Conservation (phyloP, 2,329 filamentous ascomycete genomes). For the Fusarium sp. region DNA sequence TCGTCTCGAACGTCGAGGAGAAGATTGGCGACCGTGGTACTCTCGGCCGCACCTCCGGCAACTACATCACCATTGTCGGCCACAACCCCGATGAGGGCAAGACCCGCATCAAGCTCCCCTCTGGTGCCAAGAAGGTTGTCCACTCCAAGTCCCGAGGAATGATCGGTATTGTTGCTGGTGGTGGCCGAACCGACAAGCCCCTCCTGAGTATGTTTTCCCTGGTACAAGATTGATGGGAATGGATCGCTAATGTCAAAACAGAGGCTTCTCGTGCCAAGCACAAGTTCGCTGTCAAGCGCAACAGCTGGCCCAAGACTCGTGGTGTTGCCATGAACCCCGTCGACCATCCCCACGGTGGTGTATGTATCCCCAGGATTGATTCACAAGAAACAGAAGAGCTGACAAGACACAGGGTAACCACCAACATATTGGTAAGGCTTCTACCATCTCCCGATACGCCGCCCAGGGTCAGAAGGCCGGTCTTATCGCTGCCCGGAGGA, state of each 20-base stretch:
- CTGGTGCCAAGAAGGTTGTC: slow-evolving; percentile 98
- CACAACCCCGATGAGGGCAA: slow-evolving; percentile 99
- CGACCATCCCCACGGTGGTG: slow-evolving; percentile 97
- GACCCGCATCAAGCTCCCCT: slow-evolving; percentile 99
- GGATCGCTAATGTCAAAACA: slow-evolving; percentile 61
- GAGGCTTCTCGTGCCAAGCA: slow-evolving; percentile 99
- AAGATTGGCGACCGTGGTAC: slow-evolving; percentile 97
- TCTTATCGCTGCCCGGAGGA: slow-evolving; percentile 99
- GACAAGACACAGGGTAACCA: slow-evolving; percentile 83
- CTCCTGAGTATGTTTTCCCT: slow-evolving; percentile 80
- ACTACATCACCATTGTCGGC: slow-evolving; percentile 98
- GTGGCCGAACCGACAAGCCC: slow-evolving; percentile 99
- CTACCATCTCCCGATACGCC: slow-evolving; percentile 98
- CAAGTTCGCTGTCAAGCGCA: slow-evolving; percentile 99
- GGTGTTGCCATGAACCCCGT: slow-evolving; percentile 99
- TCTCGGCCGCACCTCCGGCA: slow-evolving; percentile 96
- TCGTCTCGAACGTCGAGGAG: slow-evolving; percentile 99
- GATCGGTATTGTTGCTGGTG: slow-evolving; percentile 99
- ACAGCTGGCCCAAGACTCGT: slow-evolving; percentile 99
- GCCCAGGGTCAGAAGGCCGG: slow-evolving; percentile 99
- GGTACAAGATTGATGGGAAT: not conserved
- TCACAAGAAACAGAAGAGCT: slow-evolving; percentile 51
- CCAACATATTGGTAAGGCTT: slow-evolving; percentile 99
- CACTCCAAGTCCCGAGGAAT: slow-evolving; percentile 93
- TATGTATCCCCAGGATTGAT: slow-evolving; percentile 55